Base-by-base conservation (phyloP, 169 alveolate species). In the Neospora caninum region DNA sequence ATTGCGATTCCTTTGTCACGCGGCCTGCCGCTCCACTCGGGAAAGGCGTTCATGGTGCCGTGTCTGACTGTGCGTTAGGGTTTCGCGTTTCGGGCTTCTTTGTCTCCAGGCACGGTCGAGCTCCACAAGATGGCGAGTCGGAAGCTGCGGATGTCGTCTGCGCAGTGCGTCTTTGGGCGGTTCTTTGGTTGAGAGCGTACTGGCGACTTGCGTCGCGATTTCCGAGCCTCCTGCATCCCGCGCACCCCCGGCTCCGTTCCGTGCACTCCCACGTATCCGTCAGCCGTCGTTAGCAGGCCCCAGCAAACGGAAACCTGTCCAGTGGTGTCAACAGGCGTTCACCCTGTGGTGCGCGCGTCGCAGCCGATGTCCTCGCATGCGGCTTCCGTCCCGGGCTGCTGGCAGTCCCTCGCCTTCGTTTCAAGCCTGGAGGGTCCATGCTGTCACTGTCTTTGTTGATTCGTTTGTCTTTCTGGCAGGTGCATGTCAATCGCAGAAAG, bases 401-500 rank as follows among this genome's bases (percentile, higher is more conserved):
- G n/a, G n/a, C n/a, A n/a, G n/a, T n/a, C n/a, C n/a, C n/a, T n/a
- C n/a, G n/a, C n/a, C n/a, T n/a, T n/a, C n/a, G n/a, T n/a, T n/a
- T n/a, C n/a, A n/a, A n/a, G n/a, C n/a, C n/a, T n/a, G n/a, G n/a
- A n/a, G n/a, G n/a, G n/a, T n/a, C 58, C 58, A 22, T 22, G 58
- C 0, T 13, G 58, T 1, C 9, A 13, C 58, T 49, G 58, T 49
- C 58, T 49, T 22, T 49, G 27, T 49, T 22, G 18, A 13, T 49
- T 49, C 27, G 9, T 49, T 49, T 49, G 58, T 49, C 58, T 0
- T 49, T 49, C 58, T 22, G 43, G n/a, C 94, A 94, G 96, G 89
- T 97, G 99, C 78, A 99, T 99, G 99, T 98, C 97, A 69, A 95
- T 99, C 1, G 99, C 99, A 84, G 99, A 99, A 95, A 97, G 97